Evolutionary conservation across 257 asterid species (phyloP).

Genomic region (Leonotis leonurus): DNA sequence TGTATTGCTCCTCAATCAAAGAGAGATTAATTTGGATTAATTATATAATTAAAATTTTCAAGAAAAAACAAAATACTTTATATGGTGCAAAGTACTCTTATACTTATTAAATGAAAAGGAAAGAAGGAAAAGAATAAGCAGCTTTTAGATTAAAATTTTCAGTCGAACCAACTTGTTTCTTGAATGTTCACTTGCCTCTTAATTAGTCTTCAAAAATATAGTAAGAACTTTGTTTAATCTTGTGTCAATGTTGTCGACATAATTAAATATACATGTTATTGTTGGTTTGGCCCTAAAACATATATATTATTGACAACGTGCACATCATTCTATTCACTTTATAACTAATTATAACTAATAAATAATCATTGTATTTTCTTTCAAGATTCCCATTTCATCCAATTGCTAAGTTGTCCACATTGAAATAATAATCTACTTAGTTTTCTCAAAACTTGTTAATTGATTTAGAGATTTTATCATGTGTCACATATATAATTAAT

Average conservation of each 20-base stretch:
- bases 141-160: not conserved
- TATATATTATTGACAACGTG: no score
- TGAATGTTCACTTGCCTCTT: not conserved
- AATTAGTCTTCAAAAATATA: not conserved
- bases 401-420: not conserved
- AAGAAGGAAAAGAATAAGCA: no score
- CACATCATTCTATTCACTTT: not conserved
- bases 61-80: no score
- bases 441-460: not conserved
- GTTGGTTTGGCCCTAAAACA: conserved; percentile 8
- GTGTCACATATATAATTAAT: not conserved
- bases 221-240: not conserved
- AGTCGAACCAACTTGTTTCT: not conserved
- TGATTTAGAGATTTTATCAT: not conserved
- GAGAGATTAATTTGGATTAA: no score
- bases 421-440: not conserved
- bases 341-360: not conserved
- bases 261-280: not conserved
- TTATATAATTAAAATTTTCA: no score
- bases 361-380: not conserved
- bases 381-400: not conserved
- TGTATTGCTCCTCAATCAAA: no score
- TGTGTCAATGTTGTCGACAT: not conserved
- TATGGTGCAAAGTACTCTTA: no score
- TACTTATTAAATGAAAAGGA: no score